Evolutionary conservation across 2,329 filamentous ascomycete genomes (phyloP).

Genomic region (Cercospora brassicicola): DNA sequence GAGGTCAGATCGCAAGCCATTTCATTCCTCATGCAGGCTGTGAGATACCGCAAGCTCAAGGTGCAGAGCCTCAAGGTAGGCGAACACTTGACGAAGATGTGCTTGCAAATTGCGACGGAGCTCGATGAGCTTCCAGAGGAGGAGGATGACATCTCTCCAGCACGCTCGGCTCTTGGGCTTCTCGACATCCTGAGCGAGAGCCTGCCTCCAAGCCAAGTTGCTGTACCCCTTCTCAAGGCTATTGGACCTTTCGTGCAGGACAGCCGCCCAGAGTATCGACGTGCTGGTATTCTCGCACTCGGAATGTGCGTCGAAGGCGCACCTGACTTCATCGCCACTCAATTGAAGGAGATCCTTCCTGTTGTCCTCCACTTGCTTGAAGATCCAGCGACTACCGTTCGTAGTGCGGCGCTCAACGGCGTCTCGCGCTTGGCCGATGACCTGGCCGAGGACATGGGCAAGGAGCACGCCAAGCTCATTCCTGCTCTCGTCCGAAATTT

Average conservation of each 20-base stretch:
- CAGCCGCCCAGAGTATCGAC: conserved; percentile 73
- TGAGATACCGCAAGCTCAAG: conserved; percentile 92
- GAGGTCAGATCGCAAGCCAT: conserved; percentile 87
- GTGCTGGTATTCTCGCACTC: conserved; percentile 86
- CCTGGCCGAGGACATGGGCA: conserved; percentile 82
- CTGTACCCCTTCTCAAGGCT: conserved; percentile 85
- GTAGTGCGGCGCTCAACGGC: conserved; percentile 82
- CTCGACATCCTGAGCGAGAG: conserved; percentile 86
- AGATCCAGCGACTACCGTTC: conserved; percentile 79
- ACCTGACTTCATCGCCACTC: conserved; percentile 94
- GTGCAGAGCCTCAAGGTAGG: conserved; percentile 87
- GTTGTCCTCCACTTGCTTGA: conserved; percentile 78
- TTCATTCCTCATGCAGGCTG: conserved; percentile 88
- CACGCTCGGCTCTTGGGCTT: conserved; percentile 78
- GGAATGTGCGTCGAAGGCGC: conserved; percentile 95
- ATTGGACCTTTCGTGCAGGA: conserved; percentile 78
- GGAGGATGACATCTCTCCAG: conserved; percentile 82
- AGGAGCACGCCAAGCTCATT: conserved; percentile 82
- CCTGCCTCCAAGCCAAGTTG: conserved; percentile 88
- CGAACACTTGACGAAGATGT: conserved; percentile 81
- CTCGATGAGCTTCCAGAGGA: conserved; percentile 70
- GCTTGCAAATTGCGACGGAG: conserved; percentile 86
- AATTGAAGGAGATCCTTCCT: conserved; percentile 82
- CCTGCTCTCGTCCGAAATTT: conserved; percentile 84
- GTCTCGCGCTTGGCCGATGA: conserved; percentile 91